Evolutionary conservation across 768 basidiomycete genomes (phyloP), one percentile per base, ranked within the genome.

Genomic region (Hemileccinum impolitum): DNA sequence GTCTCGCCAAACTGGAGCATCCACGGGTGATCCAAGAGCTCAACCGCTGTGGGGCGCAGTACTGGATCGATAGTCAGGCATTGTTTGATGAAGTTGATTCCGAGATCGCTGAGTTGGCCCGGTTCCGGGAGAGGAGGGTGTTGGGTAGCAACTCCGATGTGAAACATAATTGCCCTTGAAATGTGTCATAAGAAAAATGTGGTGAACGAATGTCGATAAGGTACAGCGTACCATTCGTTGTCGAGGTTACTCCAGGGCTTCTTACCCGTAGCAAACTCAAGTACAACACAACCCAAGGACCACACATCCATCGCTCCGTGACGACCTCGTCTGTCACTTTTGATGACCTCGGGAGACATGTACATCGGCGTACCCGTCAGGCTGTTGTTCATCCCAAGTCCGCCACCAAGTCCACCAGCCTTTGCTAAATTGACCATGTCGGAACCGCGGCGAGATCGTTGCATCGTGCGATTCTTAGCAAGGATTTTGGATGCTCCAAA

Each of bases 241-340:
- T 99, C 96, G 36, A 95, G 84, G 64, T 95, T 94, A 60, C 90
- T 94, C 96, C 96, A 99, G 1, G 96, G 96, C 62, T 97, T 95
- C 64, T 87, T 85, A 0, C 96, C 96, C 0, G 96, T 99, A 6
- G 92, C 90, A 62, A 90, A 93, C 66, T 99, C 94, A 26, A 98
- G 80, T 13, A 98, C 85, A n/a, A 98, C 93, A 63, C 96, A 98
- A 15, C 96, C 96, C 49, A 97, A 70, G 19, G 93, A 91, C 96
- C 96, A 99, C 38, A 99, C 85, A 65, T 99, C 96, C 90, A 96
- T 96, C 11, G 95, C 92, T 15, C 96, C 96, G 55, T 90, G 84
- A 43, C 87, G 77, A 23, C 94, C 93, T 13, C 84, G 75, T 54
- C 79, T 85, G 59, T 95, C 92, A 59, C 89, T 96, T 72, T 95